Base-by-base conservation (phyloP, 148 eudicot species). In the Polygonum aviculare region DNA sequence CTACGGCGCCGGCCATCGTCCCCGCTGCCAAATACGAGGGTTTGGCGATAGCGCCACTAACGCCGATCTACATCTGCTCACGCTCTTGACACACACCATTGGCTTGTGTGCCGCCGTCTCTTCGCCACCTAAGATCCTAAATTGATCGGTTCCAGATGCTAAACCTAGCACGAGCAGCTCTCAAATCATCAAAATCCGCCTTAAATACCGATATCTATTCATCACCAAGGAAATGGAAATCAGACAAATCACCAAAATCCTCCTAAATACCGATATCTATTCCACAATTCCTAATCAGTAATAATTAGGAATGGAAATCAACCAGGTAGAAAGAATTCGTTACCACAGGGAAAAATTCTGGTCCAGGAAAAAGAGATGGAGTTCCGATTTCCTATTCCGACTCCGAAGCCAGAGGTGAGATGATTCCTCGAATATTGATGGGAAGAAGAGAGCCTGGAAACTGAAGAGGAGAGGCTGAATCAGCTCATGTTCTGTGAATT, bases 1-100 rank as follows among this genome's bases (percentile, higher is more conserved):
- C 97, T 62, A 95, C 98, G 12, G 97, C 97, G 26, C 97, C 96
- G 9, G 96, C 97, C 98, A 90, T 90, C 57, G 97, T 94, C 18
- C 94, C 97, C 26, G 98, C 90, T 35, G 94, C 96, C 75, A 94
- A 76, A 81, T 84, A 94, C 21, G 91, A 88, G 86, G 79, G 44
- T 92, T 93, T 49, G 98, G 97, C 75, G 98, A 75, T 48, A 94
- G 85, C 75, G 93, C 94, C 84, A 82, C 93, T 82, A 90, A 81
- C 40, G 97, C 98, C 82, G 97, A 90, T 89, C 31, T 26, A 26
- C 31, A 26, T 26, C 98, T 78, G 77, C 78, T 85, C 49, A 83
- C 90, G 51, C 85, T 86, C 85, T 90, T 94, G 65, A 94, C 82
- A 74, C 80, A 77, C 77, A 86, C 82, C 93, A 93, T 88, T 49